Percentiles rank a stretch among this genome's conserved stretches.
Conservation (phyloP, 495 filamentous ascomycete genomes). For the Talaromyces liani region DNA sequence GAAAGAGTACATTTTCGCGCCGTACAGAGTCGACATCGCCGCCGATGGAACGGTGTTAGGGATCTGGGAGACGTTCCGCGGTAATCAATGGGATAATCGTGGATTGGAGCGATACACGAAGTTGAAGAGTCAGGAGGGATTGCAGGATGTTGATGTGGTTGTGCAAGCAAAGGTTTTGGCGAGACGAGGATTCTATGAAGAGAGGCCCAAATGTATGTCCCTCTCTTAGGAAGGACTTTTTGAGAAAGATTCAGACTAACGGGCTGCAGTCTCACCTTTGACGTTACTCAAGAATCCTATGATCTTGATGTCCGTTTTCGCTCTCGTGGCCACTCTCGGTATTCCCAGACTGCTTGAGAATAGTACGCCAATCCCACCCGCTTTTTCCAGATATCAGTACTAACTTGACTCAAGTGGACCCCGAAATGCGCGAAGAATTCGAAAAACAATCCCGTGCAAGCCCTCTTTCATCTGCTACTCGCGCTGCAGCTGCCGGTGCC, state of each 20-base stretch:
- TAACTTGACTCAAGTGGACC: slow-evolving; percentile 65
- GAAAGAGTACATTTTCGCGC: slow-evolving; percentile 62
- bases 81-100: slow-evolving; percentile 80
- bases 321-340: slow-evolving; percentile 72
- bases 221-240: slow-evolving; percentile 4
- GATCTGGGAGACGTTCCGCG: slow-evolving; percentile 82
- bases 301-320: slow-evolving; percentile 82
- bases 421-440: slow-evolving; percentile 85
- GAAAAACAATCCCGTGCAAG: slow-evolving; percentile 78
- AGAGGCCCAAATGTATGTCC: slow-evolving; percentile 64
- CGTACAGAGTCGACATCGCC: slow-evolving; percentile 69
- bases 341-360: slow-evolving; percentile 94
- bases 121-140: slow-evolving; percentile 7
- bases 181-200: slow-evolving; percentile 63
- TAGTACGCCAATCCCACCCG: slow-evolving; percentile 51
- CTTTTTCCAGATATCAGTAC: not conserved
- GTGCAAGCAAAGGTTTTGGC: slow-evolving; percentile 57
- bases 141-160: slow-evolving; percentile 20
- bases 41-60: slow-evolving; percentile 36
- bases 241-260: slow-evolving; percentile 1
- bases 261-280: slow-evolving; percentile 44
- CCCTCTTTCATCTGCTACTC: slow-evolving; percentile 45
- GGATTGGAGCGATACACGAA: slow-evolving; percentile 49
- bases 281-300: slow-evolving; percentile 85
- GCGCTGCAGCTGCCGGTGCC: slow-evolving; percentile 30